Base-by-base conservation (phyloP, 129 eudicot species). In the Pulicaria dysenterica region DNA sequence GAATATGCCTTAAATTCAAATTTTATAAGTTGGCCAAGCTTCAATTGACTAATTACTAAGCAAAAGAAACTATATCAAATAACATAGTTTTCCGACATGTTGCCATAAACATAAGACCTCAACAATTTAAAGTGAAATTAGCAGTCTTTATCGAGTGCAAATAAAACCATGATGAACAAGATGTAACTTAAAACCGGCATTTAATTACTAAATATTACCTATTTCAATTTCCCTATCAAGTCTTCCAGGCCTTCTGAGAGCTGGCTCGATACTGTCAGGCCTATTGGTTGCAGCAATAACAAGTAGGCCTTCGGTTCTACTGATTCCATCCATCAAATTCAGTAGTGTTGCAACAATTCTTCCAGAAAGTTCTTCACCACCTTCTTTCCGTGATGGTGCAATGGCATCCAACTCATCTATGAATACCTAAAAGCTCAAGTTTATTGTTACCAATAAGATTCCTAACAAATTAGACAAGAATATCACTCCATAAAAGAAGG, bases 321-420 rank as follows among this genome's bases (percentile, higher is more conserved):
- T 80, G 8, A 95, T 80, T 34, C 99, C 99, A 83, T 95, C 99
- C 97, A 95, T 95, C 72, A 90, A 84, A 83, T 83, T 86, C 16
- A 95, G 75, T 81, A 95, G 67, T 7, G 99, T 86, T 64, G 97
- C 99, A 68, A 95, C 97, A 80, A 95, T 85, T 75, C 99, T 88
- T 58, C 85, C 91, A n/a, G 96, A 90, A 17, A 95, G 94, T 53
- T 86, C 99, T 69, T 91, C 97, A 75, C 96, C 95, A 13, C 96
- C 99, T 49, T 95, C 91, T 73, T 88, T 90, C 39, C 97, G 84
- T 48, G 99, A 91, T 64, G 99, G 97, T 63, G 99, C 99, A 66
- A 95, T 90, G 64, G 99, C 88, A 86, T 95, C 97, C 82, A 95
- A 83, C 73, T 95, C 99, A 86, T 95, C 99, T 46, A 95, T 90